Evolutionary conservation across 1,284 basidiomycete species (phyloP), one percentile per base, ranked within the genome.

Genomic region (Tilletia setariae): DNA sequence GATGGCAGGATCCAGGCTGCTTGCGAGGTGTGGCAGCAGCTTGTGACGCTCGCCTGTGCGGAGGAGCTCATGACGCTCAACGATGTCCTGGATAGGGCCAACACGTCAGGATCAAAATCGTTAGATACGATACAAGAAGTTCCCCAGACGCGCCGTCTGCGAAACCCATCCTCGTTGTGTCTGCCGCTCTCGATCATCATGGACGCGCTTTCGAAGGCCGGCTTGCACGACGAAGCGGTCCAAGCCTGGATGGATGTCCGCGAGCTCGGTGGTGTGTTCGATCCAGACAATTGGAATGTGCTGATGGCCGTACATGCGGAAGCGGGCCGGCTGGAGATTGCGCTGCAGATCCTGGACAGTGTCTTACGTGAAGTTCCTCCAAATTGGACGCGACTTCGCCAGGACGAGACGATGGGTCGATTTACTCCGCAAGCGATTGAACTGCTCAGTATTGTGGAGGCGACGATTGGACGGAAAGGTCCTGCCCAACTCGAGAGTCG

Each of bases 251-350:
- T 85, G 19, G 80, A 84, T 35, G 87, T 92, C 62, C 86, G 88
- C 71, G 73, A 84, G 6, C 83, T 86, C n/a, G 92, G 92, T 1
- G 91, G 95, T 74, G 86, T 86, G 2, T 93, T 94, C 79, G 93
- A 97, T 80, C 87, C 91, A 13, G 89, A 91, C 76, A 98, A 97
- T 83, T 98, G 93, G 91, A 98, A 97, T 80, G 89, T 92, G 77
- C 86, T 95, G 28, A 87, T 86, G 28, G 85, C 89, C 2, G 90
- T 90, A 15, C 86, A 95, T 42, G 86, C 93, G 35, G 88, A 90
- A 42, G 91, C 90, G 0, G 93, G 91, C 21, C 88, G 95, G 76
- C 82, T 89, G 7, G 88, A 90, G 72, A 90, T 90, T 62, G 93
- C 92, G 2, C 92, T 95, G 82, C 88, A 90, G 75, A 86, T 96